Conservation (phyloP, 371 early-diverging fungal genomes). For the Batrachochytrium dendrobatidis region DNA sequence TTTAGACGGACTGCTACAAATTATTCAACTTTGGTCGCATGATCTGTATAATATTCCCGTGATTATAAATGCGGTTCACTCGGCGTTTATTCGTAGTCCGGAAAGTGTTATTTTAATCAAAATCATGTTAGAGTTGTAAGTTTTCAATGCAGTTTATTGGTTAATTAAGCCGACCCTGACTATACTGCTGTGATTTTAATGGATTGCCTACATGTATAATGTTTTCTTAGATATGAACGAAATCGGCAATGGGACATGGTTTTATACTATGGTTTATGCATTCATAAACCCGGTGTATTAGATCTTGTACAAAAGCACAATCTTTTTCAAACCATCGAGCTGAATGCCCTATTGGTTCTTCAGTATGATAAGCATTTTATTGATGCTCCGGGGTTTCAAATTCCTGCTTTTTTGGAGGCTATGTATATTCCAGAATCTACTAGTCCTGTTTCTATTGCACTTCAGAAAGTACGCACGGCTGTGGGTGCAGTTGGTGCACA, state of each 20-base stretch:
- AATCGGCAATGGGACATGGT: constrained; percentile 69
- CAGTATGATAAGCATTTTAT: constrained; percentile 68
- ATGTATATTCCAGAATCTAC: constrained; percentile 3
- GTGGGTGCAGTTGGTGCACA: constrained; percentile 44
- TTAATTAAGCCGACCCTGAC: neutral
- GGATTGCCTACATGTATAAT: neutral
- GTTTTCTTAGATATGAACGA: constrained; percentile 40
- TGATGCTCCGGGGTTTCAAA: constrained; percentile 11
- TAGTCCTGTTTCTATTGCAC: neutral
- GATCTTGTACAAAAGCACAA: constrained; percentile 67
- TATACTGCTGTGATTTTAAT: neutral
- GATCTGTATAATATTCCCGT: constrained; percentile 61
- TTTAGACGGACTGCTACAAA: constrained; percentile 46
- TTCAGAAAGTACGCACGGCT: constrained; percentile 21
- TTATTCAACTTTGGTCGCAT: constrained; percentile 72
- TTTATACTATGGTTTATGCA: constrained; percentile 69
- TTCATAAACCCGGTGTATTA: constrained; percentile 63
- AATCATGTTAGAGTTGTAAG: constrained; percentile 71
- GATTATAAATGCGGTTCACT: constrained; percentile 70
- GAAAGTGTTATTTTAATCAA: constrained; percentile 55
- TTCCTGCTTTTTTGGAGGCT: neutral
- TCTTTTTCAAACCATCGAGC: constrained; percentile 68
- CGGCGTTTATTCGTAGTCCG: constrained; percentile 31
- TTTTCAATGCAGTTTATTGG: constrained; percentile 3
- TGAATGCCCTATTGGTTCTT: constrained; percentile 70